phyloP scores from a whole-genome alignment of 495 filamentous ascomycete genomes.

The Penicillium waksmanii region DNA sequence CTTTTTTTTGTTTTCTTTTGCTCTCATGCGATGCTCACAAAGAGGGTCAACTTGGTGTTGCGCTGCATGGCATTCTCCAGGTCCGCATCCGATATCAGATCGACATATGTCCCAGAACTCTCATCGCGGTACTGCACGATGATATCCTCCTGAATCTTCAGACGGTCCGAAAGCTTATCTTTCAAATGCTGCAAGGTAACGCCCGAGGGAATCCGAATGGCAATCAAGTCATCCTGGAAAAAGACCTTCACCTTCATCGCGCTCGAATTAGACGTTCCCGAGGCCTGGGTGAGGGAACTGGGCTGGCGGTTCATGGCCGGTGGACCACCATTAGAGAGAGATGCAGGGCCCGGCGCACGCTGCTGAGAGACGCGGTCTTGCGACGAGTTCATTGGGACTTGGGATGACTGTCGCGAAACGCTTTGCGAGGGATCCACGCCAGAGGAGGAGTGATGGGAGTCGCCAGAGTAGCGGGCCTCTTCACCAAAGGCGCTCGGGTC shows the following conservation, averaged over 20 bases:
- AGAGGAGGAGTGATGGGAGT: conserved; percentile 75
- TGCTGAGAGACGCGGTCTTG: conserved; percentile 64
- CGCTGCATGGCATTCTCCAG: conserved; percentile 76
- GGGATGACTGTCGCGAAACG: conserved; percentile 76
- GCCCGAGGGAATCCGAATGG: conserved; percentile 82
- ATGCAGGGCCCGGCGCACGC: conserved; percentile 51
- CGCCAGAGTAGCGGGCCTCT: conserved; percentile 69
- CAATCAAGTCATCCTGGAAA: conserved; percentile 86
- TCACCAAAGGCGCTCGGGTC: conserved; percentile 68
- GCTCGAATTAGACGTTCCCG: conserved; percentile 51
- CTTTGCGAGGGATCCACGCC: conserved; percentile 52
- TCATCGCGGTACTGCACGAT: conserved; percentile 88
- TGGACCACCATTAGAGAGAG: conserved; percentile 46
- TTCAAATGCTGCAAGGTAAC: conserved; percentile 78
- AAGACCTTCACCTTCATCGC: conserved; percentile 92
- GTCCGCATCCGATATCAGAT: conserved; percentile 77
- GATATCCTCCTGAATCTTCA: conserved; percentile 74
- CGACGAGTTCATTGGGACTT: conserved; percentile 67
- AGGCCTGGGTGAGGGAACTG: conserved; percentile 74
- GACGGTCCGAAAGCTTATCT: conserved; percentile 77
- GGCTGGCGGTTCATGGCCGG: conserved; percentile 70
- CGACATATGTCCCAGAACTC: conserved; percentile 69
- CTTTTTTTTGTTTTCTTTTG: neutral
- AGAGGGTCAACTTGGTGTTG: conserved; percentile 85
- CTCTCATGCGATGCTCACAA: conserved; percentile 62